Base-by-base conservation (phyloP, 1,139 yeast genomes). In the Yamadazyma buinensis region DNA sequence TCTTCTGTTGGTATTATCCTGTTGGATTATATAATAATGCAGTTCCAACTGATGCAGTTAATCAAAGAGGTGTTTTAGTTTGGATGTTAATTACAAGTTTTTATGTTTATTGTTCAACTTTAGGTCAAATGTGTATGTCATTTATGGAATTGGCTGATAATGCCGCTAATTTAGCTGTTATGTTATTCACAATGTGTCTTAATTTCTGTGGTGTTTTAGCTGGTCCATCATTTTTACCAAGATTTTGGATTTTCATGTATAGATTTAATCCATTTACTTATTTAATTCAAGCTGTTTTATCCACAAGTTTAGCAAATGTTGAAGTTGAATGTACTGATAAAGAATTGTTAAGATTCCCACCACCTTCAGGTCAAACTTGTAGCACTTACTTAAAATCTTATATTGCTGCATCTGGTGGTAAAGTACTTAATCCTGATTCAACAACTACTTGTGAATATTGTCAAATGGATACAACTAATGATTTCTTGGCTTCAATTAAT, bases 151-250 rank as follows among this genome's bases (percentile, higher is more conserved):
- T 77, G 33, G 80, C 78, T n/a, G 84, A 80, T 33, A 77, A 84
- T 39, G 95, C 92, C 33, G 90, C 86, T 41, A 81, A 83, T 51
- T 49, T 81, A 40, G 77, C 81, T 3, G 67, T 75, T 22, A 55
- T 84, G 56, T 52, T 81, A 49, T 83, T 81, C 59, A 41, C 47
- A 20, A 60, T 84, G 71, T 69, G 81, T 42, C 64, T 84, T 57
- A 73, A 78, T 37, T 85, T 86, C 77, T 81, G 92, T 64, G 95
- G 95, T 74, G 94, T 84, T 29, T 62, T 86, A 57, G 84, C 77
- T 11, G 70, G 80, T 23, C 76, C 81, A 21, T 53, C 61, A n/a
- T 64, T 61, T 12, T 59, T 84, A 61, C 67, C 67, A 20, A 56
- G 66, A 4, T 64, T 65, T 55, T 67, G 73, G 73, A 65, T 65